These are phyloP conservation scores for Fusarium pseudocircinatum DNA, from an alignment of 2,329 filamentous ascomycete genomes.

Conservation along the genomic window DNA sequence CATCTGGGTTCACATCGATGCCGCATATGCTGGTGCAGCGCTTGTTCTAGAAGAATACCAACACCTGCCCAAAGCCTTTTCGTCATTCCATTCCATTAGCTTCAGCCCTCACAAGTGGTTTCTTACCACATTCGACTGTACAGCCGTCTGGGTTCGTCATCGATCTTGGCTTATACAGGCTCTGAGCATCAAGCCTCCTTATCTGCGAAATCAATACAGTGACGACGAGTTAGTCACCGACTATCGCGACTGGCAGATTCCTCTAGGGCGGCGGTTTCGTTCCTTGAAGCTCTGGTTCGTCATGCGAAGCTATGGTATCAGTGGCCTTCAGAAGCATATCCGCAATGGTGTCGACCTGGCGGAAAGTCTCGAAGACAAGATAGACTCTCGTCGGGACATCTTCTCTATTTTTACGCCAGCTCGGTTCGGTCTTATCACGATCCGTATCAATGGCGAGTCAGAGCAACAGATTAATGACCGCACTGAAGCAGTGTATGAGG, in stretches of 20 bases:
- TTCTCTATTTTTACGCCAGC: constrained; percentile 81
- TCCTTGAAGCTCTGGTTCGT: constrained; percentile 97
- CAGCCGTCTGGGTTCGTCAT: constrained; percentile 81
- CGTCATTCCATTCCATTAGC: constrained; percentile 85
- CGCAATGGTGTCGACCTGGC: constrained; percentile 73
- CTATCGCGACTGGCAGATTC: constrained; percentile 97
- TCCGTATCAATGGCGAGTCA: constrained; percentile 63
- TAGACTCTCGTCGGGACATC: constrained; percentile 70
- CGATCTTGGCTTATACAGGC: constrained; percentile 81
- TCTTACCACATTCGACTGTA: constrained; percentile 89
- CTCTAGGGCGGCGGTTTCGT: constrained; percentile 87
- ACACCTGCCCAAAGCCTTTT: constrained; percentile 68
- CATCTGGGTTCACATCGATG: constrained; percentile 94
- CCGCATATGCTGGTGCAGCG: constrained; percentile 89
- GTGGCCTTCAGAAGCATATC: constrained; percentile 79
- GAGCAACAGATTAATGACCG: constrained; percentile 69
- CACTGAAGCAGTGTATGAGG: constrained; percentile 80
- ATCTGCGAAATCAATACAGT: constrained; percentile 82
- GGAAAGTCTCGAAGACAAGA: constrained; percentile 72
- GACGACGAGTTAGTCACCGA: constrained; percentile 89
- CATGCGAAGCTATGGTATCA: constrained; percentile 80
- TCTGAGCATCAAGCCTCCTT: constrained; percentile 80
- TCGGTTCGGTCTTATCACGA: constrained; percentile 80
- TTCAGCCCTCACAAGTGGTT: constrained; percentile 99
- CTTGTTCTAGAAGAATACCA: constrained; percentile 85